Evolutionary conservation across 108 stramenopile species (phyloP), one percentile per base, ranked within the genome.

Genomic region (Cyclotella atomus): DNA sequence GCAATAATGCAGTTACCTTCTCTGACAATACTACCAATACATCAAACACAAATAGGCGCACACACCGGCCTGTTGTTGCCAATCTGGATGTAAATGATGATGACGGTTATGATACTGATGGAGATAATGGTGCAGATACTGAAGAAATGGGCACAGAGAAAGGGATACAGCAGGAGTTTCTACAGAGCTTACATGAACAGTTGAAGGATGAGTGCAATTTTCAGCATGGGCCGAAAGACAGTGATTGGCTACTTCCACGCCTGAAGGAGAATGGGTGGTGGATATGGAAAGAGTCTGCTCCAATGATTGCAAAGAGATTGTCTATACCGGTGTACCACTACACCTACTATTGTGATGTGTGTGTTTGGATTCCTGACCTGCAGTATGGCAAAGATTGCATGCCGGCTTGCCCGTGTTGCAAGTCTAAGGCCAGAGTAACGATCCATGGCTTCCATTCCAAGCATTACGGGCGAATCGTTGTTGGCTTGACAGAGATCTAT

Each of bases 191-290:
- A 9, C 38, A 41, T 41, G 6, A 6, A 9, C 38, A 12, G 12
- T 41, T 41, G 38, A 41, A 41, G 12, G 9, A 9, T 9, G 38
- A 41, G 38, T 41, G 38, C 38, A 6, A 41, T 9, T 9, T 41
- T 12, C 38, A 41, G 38, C 9, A 41, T 41, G 38, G 12, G 38
- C 6, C 6, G 12, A 41, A 41, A 12, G 38, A 41, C 9, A 41
- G 12, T 6, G 9, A 9, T 41, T 59, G 59, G 59, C 24, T 59
- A 7, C 6, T 59, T n/a, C 10, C 25, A 14, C 17, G 15, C 25
- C 59, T 59, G 17, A 59, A 59, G 59, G 25, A 59, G 10, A 59
- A 59, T 59, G 33, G 27, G 4, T 59, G 59, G 59, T 59, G 59
- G 59, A 29, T 59, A 34, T 9, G 25, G 25, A 59, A 59, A 30